A percentile compares a stretch with the other conserved stretches of the same genome.
phyloP scores from a whole-genome alignment of 768 basidiomycete genomes.

The Podaxis sp. region DNA sequence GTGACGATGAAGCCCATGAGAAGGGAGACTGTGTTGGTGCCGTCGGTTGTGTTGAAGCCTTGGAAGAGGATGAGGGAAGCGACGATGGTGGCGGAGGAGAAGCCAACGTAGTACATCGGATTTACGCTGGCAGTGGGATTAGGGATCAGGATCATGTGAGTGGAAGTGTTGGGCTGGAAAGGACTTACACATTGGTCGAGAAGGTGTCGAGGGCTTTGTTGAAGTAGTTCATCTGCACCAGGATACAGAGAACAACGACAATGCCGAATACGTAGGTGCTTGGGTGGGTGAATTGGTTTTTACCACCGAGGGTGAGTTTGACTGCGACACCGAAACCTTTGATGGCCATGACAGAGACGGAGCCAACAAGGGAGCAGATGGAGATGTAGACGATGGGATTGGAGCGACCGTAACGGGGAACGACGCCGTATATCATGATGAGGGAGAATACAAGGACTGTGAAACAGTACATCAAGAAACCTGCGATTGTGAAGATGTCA shows the following conservation, averaged over 20 bases:
- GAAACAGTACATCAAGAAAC: conserved; percentile 88
- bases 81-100: conserved; percentile 88
- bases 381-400: conserved; percentile 93
- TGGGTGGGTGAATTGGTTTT: conserved; percentile 91
- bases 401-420: conserved; percentile 79
- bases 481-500: conserved; percentile 33
- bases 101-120: conserved; percentile 97
- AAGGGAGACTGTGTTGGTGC: conserved; percentile 79
- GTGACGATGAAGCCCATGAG: conserved; percentile 88
- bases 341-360: conserved; percentile 97
- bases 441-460: conserved; percentile 77
- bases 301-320: conserved; percentile 88
- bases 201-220: conserved; percentile 98
- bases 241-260: conserved; percentile 77
- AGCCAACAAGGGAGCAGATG: conserved; percentile 94
- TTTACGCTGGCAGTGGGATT: conserved; percentile 64
- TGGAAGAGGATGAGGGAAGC: conserved; percentile 96
- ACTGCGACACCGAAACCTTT: conserved; percentile 98
- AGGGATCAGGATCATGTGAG: neutral
- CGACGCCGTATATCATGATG: conserved; percentile 83
- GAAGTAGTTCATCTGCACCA: conserved; percentile 95
- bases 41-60: conserved; percentile 89
- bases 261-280: conserved; percentile 96
- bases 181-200: conserved; percentile 91
- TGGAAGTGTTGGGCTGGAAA: neutral